Evolutionary conservation across 1,284 basidiomycete species (phyloP), one percentile per base, ranked within the genome.

Genomic region (Somion occarium): DNA sequence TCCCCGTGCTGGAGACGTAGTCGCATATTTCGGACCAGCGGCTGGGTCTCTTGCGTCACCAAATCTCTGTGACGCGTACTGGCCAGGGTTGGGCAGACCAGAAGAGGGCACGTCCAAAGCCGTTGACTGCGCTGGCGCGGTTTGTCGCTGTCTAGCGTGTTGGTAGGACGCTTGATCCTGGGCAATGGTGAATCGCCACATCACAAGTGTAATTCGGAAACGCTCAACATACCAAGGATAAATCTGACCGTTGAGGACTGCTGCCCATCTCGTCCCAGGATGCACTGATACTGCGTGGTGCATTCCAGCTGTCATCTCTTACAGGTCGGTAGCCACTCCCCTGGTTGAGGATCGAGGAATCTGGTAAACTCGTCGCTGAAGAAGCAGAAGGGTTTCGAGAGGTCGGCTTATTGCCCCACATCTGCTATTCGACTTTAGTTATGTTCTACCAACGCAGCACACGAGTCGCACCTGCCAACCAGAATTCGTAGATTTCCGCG

Each of bases 401-500:
- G 23, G 73, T 66, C 27, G 76, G 70, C 41, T 74, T 64, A 59
- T 75, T 72, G 44, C 72, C 73, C 84, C 85, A 88, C 49, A 83
- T 78, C 85, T 88, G 61, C 42, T 45, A 18, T 27, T 38, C 51
- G 45, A 5, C 13, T 48, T 48, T 24, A 56, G 53, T 50, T 53
- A 18, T 3, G 38, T 49, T 39, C 19, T 15, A 22, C 24, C 13
- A 46, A 50, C 19, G 19, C 38, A 26, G 12, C 30, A 39, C 22
- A 22, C 9, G 38, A 44, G 22, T 71, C 81, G 53, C 54, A 83
- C 87, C 77, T 85, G 83, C 86, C 87, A 89, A 44, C 82, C 79
- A 49, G 80, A 71, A 63, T 78, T 81, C 52, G 83, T 69, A 24
- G 70, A 66, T 61, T 83, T 82, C 53, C 82, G 68, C 11, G 71